These are phyloP conservation scores for Tetrapisispora taiwanensis DNA, from an alignment of 805 yeast genomes.

Conservation along the genomic window DNA sequence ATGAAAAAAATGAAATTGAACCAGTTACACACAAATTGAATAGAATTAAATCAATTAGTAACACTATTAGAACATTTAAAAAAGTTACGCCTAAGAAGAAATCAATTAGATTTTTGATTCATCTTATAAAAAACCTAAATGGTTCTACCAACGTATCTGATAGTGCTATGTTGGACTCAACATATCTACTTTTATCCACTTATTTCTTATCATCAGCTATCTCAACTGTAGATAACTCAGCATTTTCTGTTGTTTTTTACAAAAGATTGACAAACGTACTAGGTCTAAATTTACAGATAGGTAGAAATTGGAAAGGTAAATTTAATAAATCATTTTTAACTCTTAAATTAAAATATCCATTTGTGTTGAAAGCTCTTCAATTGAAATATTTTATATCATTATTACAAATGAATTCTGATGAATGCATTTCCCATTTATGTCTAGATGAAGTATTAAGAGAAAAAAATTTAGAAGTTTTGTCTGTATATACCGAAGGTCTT, in stretches of 20 bases:
- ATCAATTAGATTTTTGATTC: constrained; percentile 12
- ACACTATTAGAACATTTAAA: constrained; percentile 19
- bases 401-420: constrained; percentile 20
- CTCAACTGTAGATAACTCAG: constrained; percentile 4
- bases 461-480: constrained; percentile 13
- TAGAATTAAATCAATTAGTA: constrained; percentile 4
- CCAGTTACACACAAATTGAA: neutral
- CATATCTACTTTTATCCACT: constrained; percentile 7
- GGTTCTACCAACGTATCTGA: constrained; percentile 12
- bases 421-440: constrained; percentile 19
- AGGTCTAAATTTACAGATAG: constrained; percentile 11
- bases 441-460: constrained; percentile 9
- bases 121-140: constrained; percentile 13
- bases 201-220: constrained; percentile 10
- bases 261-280: constrained; percentile 6
- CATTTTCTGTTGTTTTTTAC: constrained; percentile 9
- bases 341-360: constrained; percentile 13
- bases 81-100: constrained; percentile 6
- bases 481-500: constrained; percentile 28
- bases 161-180: constrained; percentile 12
- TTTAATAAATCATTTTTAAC: constrained; percentile 9
- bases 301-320: constrained; percentile 11
- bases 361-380: constrained; percentile 11
- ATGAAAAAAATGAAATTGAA: neutral
- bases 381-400: constrained; percentile 19